Evolutionary conservation across 257 asterid genomes (phyloP).

Genomic region (Forsythia viridissima): DNA sequence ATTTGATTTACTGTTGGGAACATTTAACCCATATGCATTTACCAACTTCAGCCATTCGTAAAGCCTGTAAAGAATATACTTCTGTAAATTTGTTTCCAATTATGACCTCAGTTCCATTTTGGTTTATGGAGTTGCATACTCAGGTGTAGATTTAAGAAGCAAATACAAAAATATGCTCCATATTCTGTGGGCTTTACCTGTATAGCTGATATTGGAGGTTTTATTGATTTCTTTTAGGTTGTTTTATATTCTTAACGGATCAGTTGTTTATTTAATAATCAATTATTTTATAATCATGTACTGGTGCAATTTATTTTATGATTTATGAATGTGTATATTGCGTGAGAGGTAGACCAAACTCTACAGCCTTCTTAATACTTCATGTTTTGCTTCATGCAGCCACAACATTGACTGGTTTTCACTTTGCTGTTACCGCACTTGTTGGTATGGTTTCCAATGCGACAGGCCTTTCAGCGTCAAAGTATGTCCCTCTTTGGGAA

Average conservation of each 20-base stretch:
- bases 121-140: background rate
- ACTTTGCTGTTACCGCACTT: conserved; percentile 90
- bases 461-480: conserved; percentile 77
- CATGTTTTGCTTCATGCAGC: conserved; percentile 54
- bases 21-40: conserved; percentile 2
- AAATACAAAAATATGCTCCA: background rate
- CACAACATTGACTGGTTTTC: conserved; percentile 93
- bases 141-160: conserved; percentile 4
- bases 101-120: background rate
- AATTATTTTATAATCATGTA: conserved; percentile 4
- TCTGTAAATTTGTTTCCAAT: conserved; percentile 1
- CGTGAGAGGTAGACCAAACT: background rate
- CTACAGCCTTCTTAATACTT: conserved; percentile 4
- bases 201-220: background rate
- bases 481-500: conserved; percentile 95
- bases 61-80: background rate
- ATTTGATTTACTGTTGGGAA: background rate
- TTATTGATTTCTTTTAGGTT: background rate
- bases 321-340: conserved; percentile 10
- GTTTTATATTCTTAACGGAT: conserved; percentile 5
- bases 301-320: conserved; percentile 3
- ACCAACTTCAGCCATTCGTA: conserved; percentile 1
- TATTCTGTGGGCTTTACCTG: background rate
- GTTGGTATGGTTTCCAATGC: conserved; percentile 96
- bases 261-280: conserved; percentile 1